Conservation (phyloP, 2,329 filamentous ascomycete genomes). For the Aspergillus brunneoviolaceus region DNA sequence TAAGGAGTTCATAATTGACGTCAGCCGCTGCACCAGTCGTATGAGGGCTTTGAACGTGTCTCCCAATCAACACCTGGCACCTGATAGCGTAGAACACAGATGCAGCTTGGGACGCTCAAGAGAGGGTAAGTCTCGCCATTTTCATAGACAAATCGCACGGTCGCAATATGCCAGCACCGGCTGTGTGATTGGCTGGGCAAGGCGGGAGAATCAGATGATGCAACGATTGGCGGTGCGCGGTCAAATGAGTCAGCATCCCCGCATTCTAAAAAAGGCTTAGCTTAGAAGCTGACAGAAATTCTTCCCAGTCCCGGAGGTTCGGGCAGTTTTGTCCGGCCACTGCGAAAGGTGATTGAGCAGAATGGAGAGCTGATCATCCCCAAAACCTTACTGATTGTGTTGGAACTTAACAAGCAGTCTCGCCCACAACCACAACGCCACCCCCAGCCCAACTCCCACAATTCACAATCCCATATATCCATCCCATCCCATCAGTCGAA, state of each 20-base stretch:
- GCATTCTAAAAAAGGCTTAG: conserved; percentile 23
- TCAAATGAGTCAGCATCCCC: conserved; percentile 13
- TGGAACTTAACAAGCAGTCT: conserved; percentile 9
- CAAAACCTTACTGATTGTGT: neutral
- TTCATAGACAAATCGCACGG: neutral
- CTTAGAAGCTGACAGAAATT: conserved; percentile 24
- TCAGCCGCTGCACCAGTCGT: neutral
- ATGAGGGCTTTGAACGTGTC: neutral
- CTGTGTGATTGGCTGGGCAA: conserved; percentile 3
- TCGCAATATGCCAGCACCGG: neutral
- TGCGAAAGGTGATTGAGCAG: conserved; percentile 19
- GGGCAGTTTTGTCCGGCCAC: conserved; percentile 17
- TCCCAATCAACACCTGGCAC: neutral
- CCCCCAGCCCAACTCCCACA: conserved; percentile 5
- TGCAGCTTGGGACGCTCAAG: neutral
- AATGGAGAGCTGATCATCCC: conserved; percentile 8
- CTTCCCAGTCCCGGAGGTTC: conserved; percentile 12
- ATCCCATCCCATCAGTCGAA: neutral
- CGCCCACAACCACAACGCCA: conserved; percentile 7
- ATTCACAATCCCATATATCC: neutral
- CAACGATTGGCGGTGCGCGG: neutral
- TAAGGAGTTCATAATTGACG: neutral
- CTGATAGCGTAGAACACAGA: neutral
- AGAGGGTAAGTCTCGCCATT: neutral
- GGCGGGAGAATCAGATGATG: conserved; percentile 6